A percentile compares a stretch with the other conserved stretches of the same genome.
These are phyloP conservation scores for Mycena amicta DNA, from an alignment of 768 basidiomycete species.

Conservation along the genomic window DNA sequence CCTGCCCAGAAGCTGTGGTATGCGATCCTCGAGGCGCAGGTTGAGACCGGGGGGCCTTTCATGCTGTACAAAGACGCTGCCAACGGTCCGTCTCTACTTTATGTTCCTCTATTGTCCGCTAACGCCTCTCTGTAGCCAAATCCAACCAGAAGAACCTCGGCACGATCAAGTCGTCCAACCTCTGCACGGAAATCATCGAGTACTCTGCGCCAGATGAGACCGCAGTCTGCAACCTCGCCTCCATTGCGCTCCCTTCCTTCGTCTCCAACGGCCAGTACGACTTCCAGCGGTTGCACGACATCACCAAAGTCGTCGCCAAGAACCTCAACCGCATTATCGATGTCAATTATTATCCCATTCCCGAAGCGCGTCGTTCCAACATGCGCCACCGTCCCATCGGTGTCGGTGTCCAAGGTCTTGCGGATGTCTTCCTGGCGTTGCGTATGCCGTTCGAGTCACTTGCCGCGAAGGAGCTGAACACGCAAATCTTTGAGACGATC, in stretches of 20 bases:
- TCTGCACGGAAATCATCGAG: constrained; percentile 99
- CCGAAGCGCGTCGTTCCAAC: constrained; percentile 90
- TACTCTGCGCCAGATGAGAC: constrained; percentile 97
- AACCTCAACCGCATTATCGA: constrained; percentile 97
- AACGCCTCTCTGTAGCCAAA: constrained; percentile 61
- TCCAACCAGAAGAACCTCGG: constrained; percentile 99
- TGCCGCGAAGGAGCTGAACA: constrained; percentile 85
- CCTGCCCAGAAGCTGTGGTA: constrained; percentile 99
- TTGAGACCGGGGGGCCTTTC: constrained; percentile 98
- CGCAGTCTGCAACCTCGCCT: constrained; percentile 98
- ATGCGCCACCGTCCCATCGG: constrained; percentile 98
- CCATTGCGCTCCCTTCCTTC: constrained; percentile 92
- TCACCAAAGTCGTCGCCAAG: constrained; percentile 87
- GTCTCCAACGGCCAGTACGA: constrained; percentile 83
- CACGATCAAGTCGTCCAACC: constrained; percentile 98
- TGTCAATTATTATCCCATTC: constrained; percentile 92
- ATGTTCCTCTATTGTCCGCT: constrained; percentile 1
- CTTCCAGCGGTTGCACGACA: constrained; percentile 93
- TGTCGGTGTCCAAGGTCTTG: constrained; percentile 95
- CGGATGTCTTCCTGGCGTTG: constrained; percentile 97
- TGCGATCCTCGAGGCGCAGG: constrained; percentile 93
- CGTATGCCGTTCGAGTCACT: constrained; percentile 94
- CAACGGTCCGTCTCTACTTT: constrained; percentile 61
- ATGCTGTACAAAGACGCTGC: constrained; percentile 98
- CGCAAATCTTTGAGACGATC: constrained; percentile 98